phyloP scores from a whole-genome alignment of 1,284 basidiomycete genomes.

The Ustilago xerochloae region DNA sequence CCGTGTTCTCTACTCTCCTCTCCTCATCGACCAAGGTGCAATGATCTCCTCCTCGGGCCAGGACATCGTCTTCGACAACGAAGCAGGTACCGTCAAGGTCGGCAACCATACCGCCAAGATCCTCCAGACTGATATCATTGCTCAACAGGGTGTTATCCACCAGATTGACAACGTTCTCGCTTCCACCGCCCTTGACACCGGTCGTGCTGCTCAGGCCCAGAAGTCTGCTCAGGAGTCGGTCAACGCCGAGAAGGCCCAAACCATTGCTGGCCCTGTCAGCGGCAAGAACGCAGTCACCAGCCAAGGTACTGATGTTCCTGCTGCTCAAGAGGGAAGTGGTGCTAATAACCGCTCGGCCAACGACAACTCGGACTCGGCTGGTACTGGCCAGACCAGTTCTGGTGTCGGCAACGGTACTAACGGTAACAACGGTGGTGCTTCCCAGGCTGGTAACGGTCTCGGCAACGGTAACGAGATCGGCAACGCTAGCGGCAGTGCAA shows the following conservation, averaged over 20 bases:
- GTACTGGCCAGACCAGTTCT: conserved; percentile 23
- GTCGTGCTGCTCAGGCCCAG: conserved; percentile 50
- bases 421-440: conserved; percentile 30
- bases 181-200: conserved; percentile 35
- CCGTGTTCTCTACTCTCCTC: conserved; percentile 52
- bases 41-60: conserved; percentile 53
- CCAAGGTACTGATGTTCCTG: conserved; percentile 50
- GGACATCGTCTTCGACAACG: conserved; percentile 51
- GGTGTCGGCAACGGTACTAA: conserved; percentile 37
- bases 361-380: conserved; percentile 34
- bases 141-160: conserved; percentile 53
- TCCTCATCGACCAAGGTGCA: conserved; percentile 49
- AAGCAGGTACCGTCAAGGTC: conserved; percentile 42
- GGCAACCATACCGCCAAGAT: conserved; percentile 51
- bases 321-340: conserved; percentile 29
- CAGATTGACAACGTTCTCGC: conserved; percentile 53
- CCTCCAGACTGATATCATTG: conserved; percentile 54
- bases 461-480: conserved; percentile 4
- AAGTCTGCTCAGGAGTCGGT: conserved; percentile 35
- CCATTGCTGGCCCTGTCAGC: conserved; percentile 36
- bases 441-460: conserved; percentile 16
- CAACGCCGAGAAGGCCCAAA: conserved; percentile 17
- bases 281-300: conserved; percentile 47
- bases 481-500: conserved; percentile 9
- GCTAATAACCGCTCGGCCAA: conserved; percentile 35